Base-by-base conservation (phyloP, 2,329 filamentous ascomycete species). In the Nigrograna mackinnonii region DNA sequence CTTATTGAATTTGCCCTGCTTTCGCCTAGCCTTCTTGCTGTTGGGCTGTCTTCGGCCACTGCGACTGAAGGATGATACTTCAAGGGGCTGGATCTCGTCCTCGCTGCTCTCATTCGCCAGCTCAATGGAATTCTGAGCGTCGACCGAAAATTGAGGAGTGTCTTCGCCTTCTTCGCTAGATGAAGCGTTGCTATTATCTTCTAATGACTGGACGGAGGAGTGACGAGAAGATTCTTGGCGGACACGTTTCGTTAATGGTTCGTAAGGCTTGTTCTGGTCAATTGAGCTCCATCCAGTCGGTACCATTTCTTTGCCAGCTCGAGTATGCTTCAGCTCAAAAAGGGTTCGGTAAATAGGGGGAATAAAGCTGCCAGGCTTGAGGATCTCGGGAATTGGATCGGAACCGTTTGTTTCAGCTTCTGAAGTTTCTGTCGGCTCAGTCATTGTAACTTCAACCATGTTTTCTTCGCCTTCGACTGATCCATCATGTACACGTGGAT, bases 391-490 rank as follows among this genome's bases (percentile, higher is more conserved):
- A 11, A 57, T 18, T 11, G 52, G 47, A 33, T 60, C 53, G 41
- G 43, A 35, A 18, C 46, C 48, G 22, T 41, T 49, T 43, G 61
- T 58, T 7, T 46, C 44, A 31, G 65, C 63, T 18, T 50, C 44
- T 17, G 46, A 22, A 16, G 50, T 51, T 43, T 78, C 73, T 13
- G 61, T 62, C 2, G 74, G 72, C 55, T 90, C 86, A 39, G 83
- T 84, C 85, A 96, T 91, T 1, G 87, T 88, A 13, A 99, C 85
- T 61, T 96, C 89, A 5, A 97, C 88, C 58, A 96, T 83, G 47
- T 89, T 89, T 47, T 96, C 91, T 65, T 96, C 92, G 7, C 90
- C 88, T 63, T 91, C 86, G 2, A 95, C 80, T 3, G 91, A 96
- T 20, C 83, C 80, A 33, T 89, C 86, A 44, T 86, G 81, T 35